Evolutionary conservation across 2,329 filamentous ascomycete species (phyloP), one percentile per base, ranked within the genome.

Genomic region (Fusarium chaquense): DNA sequence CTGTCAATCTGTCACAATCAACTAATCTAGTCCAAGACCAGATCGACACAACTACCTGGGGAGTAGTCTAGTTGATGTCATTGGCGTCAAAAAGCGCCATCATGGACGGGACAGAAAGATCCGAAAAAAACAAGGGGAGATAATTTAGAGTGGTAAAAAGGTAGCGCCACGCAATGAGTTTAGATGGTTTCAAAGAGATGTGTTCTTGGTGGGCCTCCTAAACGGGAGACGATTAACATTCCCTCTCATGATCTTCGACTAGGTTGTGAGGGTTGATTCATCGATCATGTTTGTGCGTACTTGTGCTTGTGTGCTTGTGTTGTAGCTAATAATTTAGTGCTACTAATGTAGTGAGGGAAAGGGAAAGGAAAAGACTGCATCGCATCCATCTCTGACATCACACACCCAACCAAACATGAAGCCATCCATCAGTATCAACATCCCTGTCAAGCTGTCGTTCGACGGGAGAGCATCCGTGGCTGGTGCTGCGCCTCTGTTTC

Each of bases 321-420:
- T 49, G 32, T 16, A 45, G 36, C 32, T 30, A 32, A 41, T 35
- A 18, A 35, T 35, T 35, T 35, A 35, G 15, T 30, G 11, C 10
- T 30, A 30, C 8, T 28, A 8, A 13, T 16, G 33, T 35, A 35
- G 33, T 16, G 15, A 28, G 30, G 16, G 41, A n/a, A n/a, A 22
- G 49, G 20, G 16, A 8, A 16, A 28, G 30, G 13, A 50, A n/a
- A n/a, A 22, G 49, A 28, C 7, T 35, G 32, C 9, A 49, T 18
- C 49, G 58, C 5, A 26, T 26, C 5, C 46, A 60, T 49, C 50
- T 66, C 67, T 71, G 67, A 71, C 67, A 70, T 69, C 67, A 71
- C 67, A 49, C 38, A 33, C 38, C 10, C 36, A 32, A 32, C 38
- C 33, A 18, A 30, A 13, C 30, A n/a, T 24, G 15, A 26, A 20